A percentile compares a stretch with the other conserved stretches of the same genome.
phyloP scores from a whole-genome alignment of 805 yeast genomes.

The Lachancea lanzarotensis region DNA sequence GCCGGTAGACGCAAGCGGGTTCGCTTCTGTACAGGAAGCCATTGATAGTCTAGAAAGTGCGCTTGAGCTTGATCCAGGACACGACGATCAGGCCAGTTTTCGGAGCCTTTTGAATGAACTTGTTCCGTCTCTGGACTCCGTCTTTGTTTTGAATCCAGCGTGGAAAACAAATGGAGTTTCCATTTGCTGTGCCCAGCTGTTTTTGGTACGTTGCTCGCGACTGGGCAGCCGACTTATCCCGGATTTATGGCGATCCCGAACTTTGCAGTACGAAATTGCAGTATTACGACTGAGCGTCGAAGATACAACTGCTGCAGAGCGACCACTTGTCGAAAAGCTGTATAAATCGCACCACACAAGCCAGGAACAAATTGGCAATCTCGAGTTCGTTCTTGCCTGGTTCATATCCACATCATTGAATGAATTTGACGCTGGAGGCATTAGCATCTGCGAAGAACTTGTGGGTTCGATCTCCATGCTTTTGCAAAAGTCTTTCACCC shows the following conservation, averaged over 20 bases:
- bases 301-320: not conserved
- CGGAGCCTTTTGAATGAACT: not conserved
- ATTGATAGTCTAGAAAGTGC: not conserved
- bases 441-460: not conserved
- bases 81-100: not conserved
- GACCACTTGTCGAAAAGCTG: not conserved
- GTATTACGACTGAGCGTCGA: not conserved
- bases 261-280: conserved; percentile 2
- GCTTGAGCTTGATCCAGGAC: not conserved
- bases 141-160: not conserved
- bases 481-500: conserved; percentile 13
- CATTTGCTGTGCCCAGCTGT: not conserved
- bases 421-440: not conserved
- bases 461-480: conserved; percentile 3
- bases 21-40: not conserved
- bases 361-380: not conserved
- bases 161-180: not conserved
- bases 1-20: not conserved
- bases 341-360: not conserved
- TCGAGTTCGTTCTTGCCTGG: conserved; percentile 1
- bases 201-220: not conserved
- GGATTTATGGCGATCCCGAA: not conserved
- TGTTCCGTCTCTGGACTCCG: not conserved
- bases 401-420: not conserved
- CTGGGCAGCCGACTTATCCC: not conserved